Evolutionary conservation across 768 basidiomycete species (phyloP), one percentile per base, ranked within the genome.

Genomic region (Kwoniella heveanensis): DNA sequence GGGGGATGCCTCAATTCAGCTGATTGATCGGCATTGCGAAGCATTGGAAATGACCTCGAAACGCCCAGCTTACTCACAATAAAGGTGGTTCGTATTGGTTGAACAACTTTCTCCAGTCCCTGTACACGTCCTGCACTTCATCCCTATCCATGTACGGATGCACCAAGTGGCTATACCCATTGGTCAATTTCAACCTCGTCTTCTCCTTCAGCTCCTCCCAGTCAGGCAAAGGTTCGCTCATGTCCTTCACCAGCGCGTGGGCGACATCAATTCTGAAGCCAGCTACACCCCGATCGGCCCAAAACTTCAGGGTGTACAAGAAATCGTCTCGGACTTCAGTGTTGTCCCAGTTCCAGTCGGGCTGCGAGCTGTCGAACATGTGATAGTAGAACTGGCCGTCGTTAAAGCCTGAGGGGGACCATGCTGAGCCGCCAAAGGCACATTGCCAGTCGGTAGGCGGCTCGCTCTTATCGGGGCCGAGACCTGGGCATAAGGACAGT

Each of bases 201-300:
- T 67, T 25, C 64, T 64, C 52, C 27, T 59, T 52, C 50, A 72
- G 37, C 55, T 66, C 60, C 26, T 63, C 61, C 39, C 68, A 65
- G 22, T 44, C 32, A 3, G 61, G 54, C 26, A 76, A 37, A 10
- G 67, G 65, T 2, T 57, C 63, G 22, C 50, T 53, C 54, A 76
- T 57, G 27, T 76, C 70, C 57, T 76, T 76, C 37, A 61, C 57
- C 7, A 70, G 55, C 26, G 63, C 72, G 48, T 73, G 70, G 9
- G 74, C 74, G n/a, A 76, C 74, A 53, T 76, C 74, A 17, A 76
- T 67, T 44, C 74, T 53, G 54, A 70, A 76, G 12, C 74, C 74
- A 5, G 68, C 30, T 0, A 76, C 74, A 13, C 74, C 74, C 24
- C 68, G 37, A 51, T 76, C 74, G 7, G 54, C 71, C 74, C 74